These are phyloP conservation scores for Brasilioporus rufonigricans DNA, from an alignment of 768 basidiomycete species.

Conservation along the genomic window DNA sequence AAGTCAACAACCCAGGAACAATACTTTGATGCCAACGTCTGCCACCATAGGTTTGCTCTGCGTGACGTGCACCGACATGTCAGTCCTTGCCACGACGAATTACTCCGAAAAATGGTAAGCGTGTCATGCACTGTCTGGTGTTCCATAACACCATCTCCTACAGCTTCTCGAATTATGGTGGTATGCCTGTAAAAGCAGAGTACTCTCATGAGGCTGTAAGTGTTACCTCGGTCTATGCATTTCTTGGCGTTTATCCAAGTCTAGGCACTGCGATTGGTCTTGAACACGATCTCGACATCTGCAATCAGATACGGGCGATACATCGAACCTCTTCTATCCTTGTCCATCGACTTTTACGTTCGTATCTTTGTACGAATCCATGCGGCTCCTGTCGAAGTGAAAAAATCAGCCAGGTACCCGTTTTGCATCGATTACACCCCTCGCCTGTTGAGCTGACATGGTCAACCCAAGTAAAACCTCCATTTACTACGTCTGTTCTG, in stretches of 20 bases:
- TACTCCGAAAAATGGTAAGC: slow-evolving; percentile 93
- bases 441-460: slow-evolving; percentile 1
- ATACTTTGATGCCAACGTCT: background rate
- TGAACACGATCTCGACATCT: slow-evolving; percentile 80
- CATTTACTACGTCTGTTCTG: slow-evolving; percentile 77
- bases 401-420: slow-evolving; percentile 73
- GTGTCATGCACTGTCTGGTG: background rate
- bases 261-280: slow-evolving; percentile 88
- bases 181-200: slow-evolving; percentile 85
- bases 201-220: slow-evolving; percentile 92
- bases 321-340: slow-evolving; percentile 82
- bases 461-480: slow-evolving; percentile 69
- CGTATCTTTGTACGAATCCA: slow-evolving; percentile 84
- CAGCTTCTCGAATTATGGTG: slow-evolving; percentile 95
- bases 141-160: background rate
- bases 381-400: slow-evolving; percentile 77
- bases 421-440: background rate
- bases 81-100: slow-evolving; percentile 90
- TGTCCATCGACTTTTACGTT: slow-evolving; percentile 98
- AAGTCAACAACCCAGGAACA: slow-evolving; percentile 16
- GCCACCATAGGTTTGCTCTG: slow-evolving; percentile 67
- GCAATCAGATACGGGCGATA: slow-evolving; percentile 91
- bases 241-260: background rate
- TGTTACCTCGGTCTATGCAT: slow-evolving; percentile 1
- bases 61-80: slow-evolving; percentile 94